Evolutionary conservation across 1,139 yeast species (phyloP).

Genomic region (Eremothecium coryli): DNA sequence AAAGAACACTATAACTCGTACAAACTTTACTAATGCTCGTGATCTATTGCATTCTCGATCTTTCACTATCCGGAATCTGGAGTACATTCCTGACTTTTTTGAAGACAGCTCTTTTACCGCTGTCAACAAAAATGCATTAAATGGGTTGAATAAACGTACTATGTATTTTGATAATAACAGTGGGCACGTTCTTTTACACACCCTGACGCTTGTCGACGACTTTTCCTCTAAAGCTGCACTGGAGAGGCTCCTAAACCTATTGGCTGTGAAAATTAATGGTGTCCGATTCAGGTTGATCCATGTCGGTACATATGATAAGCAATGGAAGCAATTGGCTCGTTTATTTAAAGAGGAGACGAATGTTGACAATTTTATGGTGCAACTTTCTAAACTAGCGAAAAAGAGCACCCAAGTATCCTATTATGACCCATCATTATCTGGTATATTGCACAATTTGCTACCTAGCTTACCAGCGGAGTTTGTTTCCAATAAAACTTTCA

Average conservation of each 20-base stretch:
- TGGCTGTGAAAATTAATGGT: slow-evolving; percentile 21
- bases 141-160: slow-evolving; percentile 11
- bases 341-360: background rate
- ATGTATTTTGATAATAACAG: slow-evolving; percentile 12
- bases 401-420: background rate
- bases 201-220: slow-evolving; percentile 26
- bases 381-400: slow-evolving; percentile 3
- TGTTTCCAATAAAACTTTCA: slow-evolving; percentile 14
- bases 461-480: slow-evolving; percentile 17
- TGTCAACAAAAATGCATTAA: slow-evolving; percentile 15
- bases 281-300: slow-evolving; percentile 25
- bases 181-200: slow-evolving; percentile 21
- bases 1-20: slow-evolving; percentile 17
- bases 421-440: background rate
- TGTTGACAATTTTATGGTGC: slow-evolving; percentile 6
- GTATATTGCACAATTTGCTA: slow-evolving; percentile 18
- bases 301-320: slow-evolving; percentile 13
- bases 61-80: slow-evolving; percentile 19
- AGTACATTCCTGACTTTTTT: slow-evolving; percentile 28
- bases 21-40: slow-evolving; percentile 15
- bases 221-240: slow-evolving; percentile 19
- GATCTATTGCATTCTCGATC: slow-evolving; percentile 27
- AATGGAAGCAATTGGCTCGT: slow-evolving; percentile 13
- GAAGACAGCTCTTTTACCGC: slow-evolving; percentile 24
- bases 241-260: slow-evolving; percentile 15